Evolutionary conservation across 1,139 yeast genomes (phyloP), one percentile per base, ranked within the genome.

Genomic region (Debaryomyces psychrophilus): DNA sequence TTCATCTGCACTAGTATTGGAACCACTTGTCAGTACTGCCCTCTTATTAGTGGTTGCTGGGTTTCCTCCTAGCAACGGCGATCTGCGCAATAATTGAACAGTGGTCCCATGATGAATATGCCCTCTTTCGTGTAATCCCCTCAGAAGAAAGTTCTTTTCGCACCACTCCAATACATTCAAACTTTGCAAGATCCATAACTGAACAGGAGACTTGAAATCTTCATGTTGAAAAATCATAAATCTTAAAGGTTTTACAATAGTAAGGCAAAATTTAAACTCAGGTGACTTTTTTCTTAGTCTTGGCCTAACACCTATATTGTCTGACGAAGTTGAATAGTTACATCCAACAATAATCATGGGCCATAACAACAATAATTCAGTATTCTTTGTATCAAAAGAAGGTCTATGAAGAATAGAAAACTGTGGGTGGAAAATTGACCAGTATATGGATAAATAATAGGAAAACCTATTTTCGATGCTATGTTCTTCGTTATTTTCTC

Each of bases 91-190:
- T 46, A 88, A 65, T 61, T 87, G 95, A 17, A 86, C 81, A 0
- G 88, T 82, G 0, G 90, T 79, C 1, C 90, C 93, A 58, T 87
- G 90, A 57, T 87, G 93, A 8, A 87, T 69, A 58, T 83, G 87
- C 0, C 88, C 88, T 40, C 95, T 63, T 60, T 87, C 95, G 58
- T 87, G 95, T 55, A 85, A 65, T 31, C 69, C 68, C 50, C 88
- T 67, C 50, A 77, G 68, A 41, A 83, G 65, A 54, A 83, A 79
- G 43, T 84, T 76, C 60, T 87, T 85, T 57, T 88, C 95, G 56
- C 77, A 82, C 58, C 80, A 76, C 58, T 86, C 92, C 29, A 87
- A 62, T 45, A 87, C 58, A 44, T 83, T 67, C 43, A 87, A 67
- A 41, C 86, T 73, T 57, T 86, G 93, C 40, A 86, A 70, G 2